Percentiles rank a stretch among this genome's conserved stretches.
These are phyloP conservation scores for Bigelowiella natans DNA, from an alignment of 78 protist species.

Conservation along the genomic window DNA sequence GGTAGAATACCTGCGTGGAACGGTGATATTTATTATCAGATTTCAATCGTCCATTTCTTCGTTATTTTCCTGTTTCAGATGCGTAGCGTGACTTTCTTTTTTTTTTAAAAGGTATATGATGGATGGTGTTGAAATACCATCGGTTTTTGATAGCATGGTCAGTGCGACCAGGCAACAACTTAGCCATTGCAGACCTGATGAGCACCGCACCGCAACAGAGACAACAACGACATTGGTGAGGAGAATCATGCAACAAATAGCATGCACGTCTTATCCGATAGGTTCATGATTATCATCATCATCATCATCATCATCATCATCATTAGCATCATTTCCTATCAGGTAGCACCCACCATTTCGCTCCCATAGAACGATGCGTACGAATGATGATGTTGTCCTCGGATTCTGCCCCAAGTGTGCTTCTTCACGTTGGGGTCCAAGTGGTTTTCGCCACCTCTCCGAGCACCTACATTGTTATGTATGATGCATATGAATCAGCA, in stretches of 20 bases:
- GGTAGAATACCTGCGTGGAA: neutral
- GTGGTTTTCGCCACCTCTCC: neutral
- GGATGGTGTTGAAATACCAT: neutral
- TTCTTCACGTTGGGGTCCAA: neutral
- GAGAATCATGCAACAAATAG: too few relatives aligned
- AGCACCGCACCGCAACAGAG: too few relatives aligned
- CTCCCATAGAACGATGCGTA: neutral
- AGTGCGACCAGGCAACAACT: neutral
- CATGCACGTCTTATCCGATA: too few relatives aligned
- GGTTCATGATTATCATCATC: too few relatives aligned
- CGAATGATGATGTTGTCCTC: neutral
- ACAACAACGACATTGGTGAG: too few relatives aligned
- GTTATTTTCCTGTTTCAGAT: too few relatives aligned
- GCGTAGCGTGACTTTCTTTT: too few relatives aligned
- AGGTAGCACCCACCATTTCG: too few relatives aligned
- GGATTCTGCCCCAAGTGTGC: neutral
- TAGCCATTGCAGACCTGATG: neutral
- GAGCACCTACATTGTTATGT: neutral
- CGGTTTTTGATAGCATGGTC: neutral
- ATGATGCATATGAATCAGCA: neutral
- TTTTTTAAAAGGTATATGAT: too few relatives aligned
- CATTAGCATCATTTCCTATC: too few relatives aligned
- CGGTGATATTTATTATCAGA: neutral
- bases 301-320: too few relatives aligned
- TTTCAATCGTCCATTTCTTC: neutral